Base-by-base conservation (phyloP, 2,329 filamentous ascomycete species). In the Monilinia laxa region DNA sequence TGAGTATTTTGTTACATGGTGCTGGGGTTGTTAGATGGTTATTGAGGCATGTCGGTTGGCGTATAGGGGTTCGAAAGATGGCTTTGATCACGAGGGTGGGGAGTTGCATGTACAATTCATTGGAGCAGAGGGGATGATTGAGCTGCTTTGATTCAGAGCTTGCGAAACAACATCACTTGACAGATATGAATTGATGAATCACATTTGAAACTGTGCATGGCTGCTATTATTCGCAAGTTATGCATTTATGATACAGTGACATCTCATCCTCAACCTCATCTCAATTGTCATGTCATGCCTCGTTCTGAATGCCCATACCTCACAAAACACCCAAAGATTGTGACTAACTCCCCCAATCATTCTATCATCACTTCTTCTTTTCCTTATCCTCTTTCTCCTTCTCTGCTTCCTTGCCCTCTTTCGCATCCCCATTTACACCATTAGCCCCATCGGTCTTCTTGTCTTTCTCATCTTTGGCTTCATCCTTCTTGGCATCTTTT, bases 401-500 rank as follows among this genome's bases (percentile, higher is more conserved):
- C 74, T 77, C 74, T 67, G 77, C 71, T 60, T 78, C 76, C 71
- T 86, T 84, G 45, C 78, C 79, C 55, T 85, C 82, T 73, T 85
- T 83, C 0, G 69, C 77, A 56, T 78, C 78, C 5, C 80, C 82
- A 62, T 84, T 82, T 31, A 74, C 79, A 18, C 86, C 86, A 67
- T 89, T 90, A 11, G 78, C 71, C 68, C 74, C 77, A 69, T 85
- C 85, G 73, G 81, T 79, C 72, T 88, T 88, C 76, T 90, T 90
- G 59, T 89, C 88, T 76, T 93, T 87, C 70, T 83, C 84, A 47
- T 84, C 82, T 71, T 83, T 83, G 70, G 79, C 80, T 66, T 83
- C 79, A 60, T 87, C 87, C 68, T 88, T 92, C 81, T 92, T 92
- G 56, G 83, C 85, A 74, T 98, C 94, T 81, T 94, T 94, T 76